phyloP scores from a whole-genome alignment of 2,329 filamentous ascomycete species.

The Penicillium sp. region DNA sequence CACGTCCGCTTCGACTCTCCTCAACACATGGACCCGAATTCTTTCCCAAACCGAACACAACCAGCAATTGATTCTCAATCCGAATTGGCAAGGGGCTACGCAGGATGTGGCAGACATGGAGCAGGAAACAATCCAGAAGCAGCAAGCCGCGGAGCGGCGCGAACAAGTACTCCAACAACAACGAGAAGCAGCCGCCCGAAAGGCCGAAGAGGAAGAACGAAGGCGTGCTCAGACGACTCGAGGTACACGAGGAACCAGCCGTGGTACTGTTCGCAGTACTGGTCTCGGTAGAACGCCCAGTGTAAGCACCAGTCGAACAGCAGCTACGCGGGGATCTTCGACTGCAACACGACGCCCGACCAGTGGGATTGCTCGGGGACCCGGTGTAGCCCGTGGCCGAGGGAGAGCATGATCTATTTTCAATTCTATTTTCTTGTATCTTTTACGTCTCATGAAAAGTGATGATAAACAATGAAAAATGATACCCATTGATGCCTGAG shows the following conservation, averaged over 20 bases:
- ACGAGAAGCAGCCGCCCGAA: slow-evolving; percentile 59
- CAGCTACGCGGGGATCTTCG: slow-evolving; percentile 28
- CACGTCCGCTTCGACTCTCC: slow-evolving; percentile 75
- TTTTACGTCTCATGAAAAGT: slow-evolving; percentile 14
- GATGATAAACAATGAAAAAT: too few species aligned
- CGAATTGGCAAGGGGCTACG: slow-evolving; percentile 80
- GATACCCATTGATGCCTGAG: slow-evolving; percentile 19
- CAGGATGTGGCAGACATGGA: slow-evolving; percentile 84
- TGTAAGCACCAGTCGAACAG: slow-evolving; percentile 26
- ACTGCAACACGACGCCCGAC: slow-evolving; percentile 34
- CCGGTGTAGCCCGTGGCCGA: slow-evolving; percentile 33
- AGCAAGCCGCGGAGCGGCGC: slow-evolving; percentile 70
- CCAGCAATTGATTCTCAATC: slow-evolving; percentile 81
- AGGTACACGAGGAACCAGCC: slow-evolving; percentile 30
- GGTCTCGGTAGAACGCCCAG: slow-evolving; percentile 36
- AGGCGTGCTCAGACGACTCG: slow-evolving; percentile 33
- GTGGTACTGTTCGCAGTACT: slow-evolving; percentile 32
- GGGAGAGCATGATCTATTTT: slow-evolving; percentile 23
- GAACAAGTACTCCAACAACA: slow-evolving; percentile 73
- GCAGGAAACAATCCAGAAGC: slow-evolving; percentile 65
- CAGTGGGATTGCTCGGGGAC: slow-evolving; percentile 38
- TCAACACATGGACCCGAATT: slow-evolving; percentile 94
- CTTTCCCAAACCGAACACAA: slow-evolving; percentile 97
- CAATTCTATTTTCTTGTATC: slow-evolving; percentile 17
- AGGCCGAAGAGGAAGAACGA: slow-evolving; percentile 47